These are phyloP conservation scores for Solanum rostratum DNA, from an alignment of 257 asterid genomes.

Conservation along the genomic window DNA sequence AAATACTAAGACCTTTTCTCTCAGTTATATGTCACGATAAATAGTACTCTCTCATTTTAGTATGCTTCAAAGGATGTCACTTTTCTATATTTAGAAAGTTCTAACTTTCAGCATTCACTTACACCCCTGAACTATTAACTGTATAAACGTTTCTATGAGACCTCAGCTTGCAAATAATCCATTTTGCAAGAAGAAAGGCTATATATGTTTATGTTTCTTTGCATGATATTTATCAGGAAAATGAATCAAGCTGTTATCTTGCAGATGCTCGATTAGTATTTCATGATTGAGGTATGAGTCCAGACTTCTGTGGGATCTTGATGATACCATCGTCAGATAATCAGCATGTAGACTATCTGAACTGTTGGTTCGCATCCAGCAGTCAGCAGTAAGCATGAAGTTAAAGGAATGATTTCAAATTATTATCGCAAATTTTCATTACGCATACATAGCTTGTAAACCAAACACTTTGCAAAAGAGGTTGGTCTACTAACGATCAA, in stretches of 20 bases:
- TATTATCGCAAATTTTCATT: not conserved
- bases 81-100: not conserved
- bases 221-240: not conserved
- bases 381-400: not conserved
- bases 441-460: not conserved
- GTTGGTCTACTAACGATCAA: not conserved
- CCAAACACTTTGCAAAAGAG: not conserved
- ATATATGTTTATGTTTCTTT: not conserved
- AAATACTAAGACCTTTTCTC: not conserved
- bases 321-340: not conserved
- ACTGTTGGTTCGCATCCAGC: too few relatives aligned
- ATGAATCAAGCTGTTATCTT: not conserved
- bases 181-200: not conserved
- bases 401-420: not conserved
- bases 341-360: not conserved
- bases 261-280: not conserved
- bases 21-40: not conserved
- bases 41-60: not conserved
- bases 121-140: not conserved
- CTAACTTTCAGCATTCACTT: not conserved
- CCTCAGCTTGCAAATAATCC: not conserved
- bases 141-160: not conserved
- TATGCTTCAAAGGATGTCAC: not conserved
- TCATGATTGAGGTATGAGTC: not conserved
- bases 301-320: not conserved